Evolutionary conservation across 257 asterid species (phyloP).

Genomic region (Nyctanthes arbortristis): DNA sequence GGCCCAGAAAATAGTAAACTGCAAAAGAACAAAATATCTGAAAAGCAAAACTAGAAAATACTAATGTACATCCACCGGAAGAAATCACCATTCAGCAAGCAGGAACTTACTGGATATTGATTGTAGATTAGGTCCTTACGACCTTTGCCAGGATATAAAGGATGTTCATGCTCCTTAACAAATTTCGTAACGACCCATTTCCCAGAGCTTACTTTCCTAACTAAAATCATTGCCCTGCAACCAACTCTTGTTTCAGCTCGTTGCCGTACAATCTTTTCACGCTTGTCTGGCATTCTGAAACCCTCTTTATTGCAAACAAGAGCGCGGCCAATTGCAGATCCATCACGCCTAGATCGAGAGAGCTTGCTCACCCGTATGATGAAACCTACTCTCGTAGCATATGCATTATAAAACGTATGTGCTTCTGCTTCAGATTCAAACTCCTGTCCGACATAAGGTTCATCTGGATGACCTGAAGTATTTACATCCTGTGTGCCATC

Average conservation of each 20-base stretch:
- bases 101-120: conserved; percentile 69
- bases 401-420: conserved; percentile 84
- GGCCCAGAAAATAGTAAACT: neutral
- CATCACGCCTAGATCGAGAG: conserved; percentile 97
- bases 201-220: conserved; percentile 79
- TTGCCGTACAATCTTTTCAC: conserved; percentile 90
- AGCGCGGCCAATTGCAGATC: conserved; percentile 95
- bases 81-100: neutral
- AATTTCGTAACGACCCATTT: conserved; percentile 90
- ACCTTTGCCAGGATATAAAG: conserved; percentile 85
- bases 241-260: conserved; percentile 98
- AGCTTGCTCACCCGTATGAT: conserved; percentile 97
- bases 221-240: conserved; percentile 95
- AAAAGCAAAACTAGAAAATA: neutral
- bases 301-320: conserved; percentile 99
- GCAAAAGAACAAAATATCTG: neutral
- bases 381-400: conserved; percentile 86
- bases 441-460: conserved; percentile 87
- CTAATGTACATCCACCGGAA: neutral
- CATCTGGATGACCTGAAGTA: conserved; percentile 50
- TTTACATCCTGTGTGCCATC: conserved; percentile 63
- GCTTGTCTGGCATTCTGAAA: conserved; percentile 85
- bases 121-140: conserved; percentile 81
- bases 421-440: conserved; percentile 95
- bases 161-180: conserved; percentile 89